Evolutionary conservation across 768 basidiomycete genomes (phyloP), one percentile per base, ranked within the genome.

Genomic region (Tremella yokohamensis): DNA sequence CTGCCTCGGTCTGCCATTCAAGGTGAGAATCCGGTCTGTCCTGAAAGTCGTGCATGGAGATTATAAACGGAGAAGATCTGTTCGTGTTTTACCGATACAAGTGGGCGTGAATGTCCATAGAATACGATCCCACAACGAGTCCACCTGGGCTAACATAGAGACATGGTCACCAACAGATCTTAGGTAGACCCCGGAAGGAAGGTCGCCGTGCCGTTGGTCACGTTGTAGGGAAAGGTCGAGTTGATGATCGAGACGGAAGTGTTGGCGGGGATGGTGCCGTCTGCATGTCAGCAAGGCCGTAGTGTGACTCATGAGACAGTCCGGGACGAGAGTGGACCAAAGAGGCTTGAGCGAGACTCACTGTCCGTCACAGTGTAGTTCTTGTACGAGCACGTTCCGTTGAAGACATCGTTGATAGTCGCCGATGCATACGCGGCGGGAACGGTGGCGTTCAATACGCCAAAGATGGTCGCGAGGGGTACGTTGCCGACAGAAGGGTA

Each of bases 161-260:
- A 34, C 29, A 34, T 34, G 29, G 29, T 11, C 29, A 11, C 29
- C 4, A 11, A 34, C 29, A 34, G 29, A 34, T 4, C 11, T 11
- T 34, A 45, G 15, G 48, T 9, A 7, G 48, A 16, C 15, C 9
- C 8, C 11, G 48, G 48, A 11, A 49, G 22, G 48, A 49, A 49
- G 20, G 48, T 49, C 9, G 48, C 26, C 15, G 48, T 49, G n/a
- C 48, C 48, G 48, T 49, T 49, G 48, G 48, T 49, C n/a, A 60
- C 40, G 11, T 45, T 44, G 38, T 56, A 57, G 11, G 56, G 53
- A 50, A 56, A 63, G 34, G 65, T 66, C 40, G 61, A 63, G 62
- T 69, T 66, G 61, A 61, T 60, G 24, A 68, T 68, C 19, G 70
- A 65, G 40, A 60, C 63, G 39, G 64, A 62, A 56, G 69, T 60